Base-by-base conservation (phyloP, 495 filamentous ascomycete species). In the Tuber microsphaerosporum region DNA sequence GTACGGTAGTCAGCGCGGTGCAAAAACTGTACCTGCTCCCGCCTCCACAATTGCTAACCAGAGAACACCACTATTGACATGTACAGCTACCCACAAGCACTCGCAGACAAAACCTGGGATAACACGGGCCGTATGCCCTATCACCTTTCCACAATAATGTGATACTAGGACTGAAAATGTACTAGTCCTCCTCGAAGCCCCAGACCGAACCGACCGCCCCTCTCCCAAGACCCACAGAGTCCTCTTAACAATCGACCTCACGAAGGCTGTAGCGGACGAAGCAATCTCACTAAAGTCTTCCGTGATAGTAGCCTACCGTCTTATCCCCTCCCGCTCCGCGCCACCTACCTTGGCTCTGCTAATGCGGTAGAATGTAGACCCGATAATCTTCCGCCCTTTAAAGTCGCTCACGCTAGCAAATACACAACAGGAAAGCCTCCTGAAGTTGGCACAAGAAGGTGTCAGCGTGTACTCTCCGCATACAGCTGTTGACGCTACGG, bases 101-200 rank as follows among this genome's bases (percentile, higher is more conserved):
- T 98, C 70, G 94, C 95, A 17, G 94, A 97, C 80, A 91, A 91
- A 80, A 90, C 91, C 84, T 99, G 92, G 86, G 95, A 99, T 82
- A 99, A 99, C 78, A 97, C 93, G 61, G 93, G 93, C 76, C 84
- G 92, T 93, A 84, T 82, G 91, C 79, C 46, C 44, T n/a, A 20
- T n/a, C 16, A 19, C n/a, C 7, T 46, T 34, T 69, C 14, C 26
- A 9, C 1, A 5, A 10, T 44, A 37, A 1, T 39, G 22, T 71
- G 14, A 17, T 34, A 17, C 73, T 14, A 44, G n/a, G 5, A 37
- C 74, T 74, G 20, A 79, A 34, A 19, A 34, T 70, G 16, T 22
- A 42, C 37, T 37, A 93, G 92, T 94, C 39, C 89, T 94, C 69
- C 88, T 94, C 46, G 92, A 94, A 87, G 89, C 92, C 69, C 92